Percentiles rank a stretch among this genome's conserved stretches.
phyloP scores from a whole-genome alignment of 768 basidiomycete species.

The Tricholoma terreum region DNA sequence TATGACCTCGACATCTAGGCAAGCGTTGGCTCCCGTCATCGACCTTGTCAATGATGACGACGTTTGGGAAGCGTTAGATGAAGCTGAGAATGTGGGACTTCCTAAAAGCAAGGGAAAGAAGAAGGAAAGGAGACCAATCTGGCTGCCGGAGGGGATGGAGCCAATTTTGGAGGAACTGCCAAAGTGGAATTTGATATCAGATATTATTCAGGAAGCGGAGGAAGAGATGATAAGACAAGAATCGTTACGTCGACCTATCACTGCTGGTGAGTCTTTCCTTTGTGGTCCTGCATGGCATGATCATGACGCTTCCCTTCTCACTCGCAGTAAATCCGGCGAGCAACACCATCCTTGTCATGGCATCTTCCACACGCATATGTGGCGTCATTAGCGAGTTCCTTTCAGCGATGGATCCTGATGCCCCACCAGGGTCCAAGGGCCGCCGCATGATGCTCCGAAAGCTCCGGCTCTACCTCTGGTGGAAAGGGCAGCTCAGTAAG shows the following conservation, averaged over 20 bases:
- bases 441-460: conserved; percentile 77
- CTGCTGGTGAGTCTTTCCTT: conserved; percentile 15
- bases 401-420: conserved; percentile 54
- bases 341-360: conserved; percentile 86
- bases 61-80: conserved; percentile 71
- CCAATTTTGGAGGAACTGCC: conserved; percentile 92
- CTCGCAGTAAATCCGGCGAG: conserved; percentile 45
- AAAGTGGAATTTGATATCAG: conserved; percentile 85
- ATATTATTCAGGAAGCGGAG: conserved; percentile 90
- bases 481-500: conserved; percentile 61
- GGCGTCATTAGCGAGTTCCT: conserved; percentile 79
- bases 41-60: conserved; percentile 63
- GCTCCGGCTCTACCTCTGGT: conserved; percentile 70
- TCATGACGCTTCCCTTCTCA: background rate
- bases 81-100: conserved; percentile 39
- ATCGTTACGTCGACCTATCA: conserved; percentile 28
- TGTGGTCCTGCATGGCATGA: background rate
- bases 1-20: conserved; percentile 30
- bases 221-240: conserved; percentile 72
- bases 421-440: conserved; percentile 61
- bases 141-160: conserved; percentile 77
- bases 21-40: conserved; percentile 24
- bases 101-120: conserved; percentile 10
- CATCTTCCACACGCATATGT: conserved; percentile 73
- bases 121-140: conserved; percentile 38